Evolutionary conservation across 306 rosid genomes (phyloP).

Genomic region (Oemleria cerasiformis): DNA sequence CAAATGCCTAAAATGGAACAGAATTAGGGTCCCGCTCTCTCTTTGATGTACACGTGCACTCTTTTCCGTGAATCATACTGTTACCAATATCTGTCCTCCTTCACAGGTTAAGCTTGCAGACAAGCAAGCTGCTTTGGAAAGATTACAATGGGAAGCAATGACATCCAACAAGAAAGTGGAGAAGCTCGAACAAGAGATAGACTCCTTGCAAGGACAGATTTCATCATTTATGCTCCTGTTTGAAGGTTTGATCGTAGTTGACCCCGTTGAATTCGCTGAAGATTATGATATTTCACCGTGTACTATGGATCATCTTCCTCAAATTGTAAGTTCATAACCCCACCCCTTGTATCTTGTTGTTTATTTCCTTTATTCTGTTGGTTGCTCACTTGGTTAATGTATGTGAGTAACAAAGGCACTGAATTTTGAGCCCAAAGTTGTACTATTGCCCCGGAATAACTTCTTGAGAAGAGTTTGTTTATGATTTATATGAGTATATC

Average conservation of each 20-base stretch:
- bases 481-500: neutral
- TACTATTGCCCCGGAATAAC: no score
- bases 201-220: conserved; percentile 40
- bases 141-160: conserved; percentile 79
- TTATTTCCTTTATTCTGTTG: neutral
- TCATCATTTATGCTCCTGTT: conserved; percentile 51
- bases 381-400: neutral
- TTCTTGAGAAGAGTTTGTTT: neutral
- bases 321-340: conserved; percentile 34
- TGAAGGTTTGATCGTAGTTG: conserved; percentile 61
- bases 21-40: neutral
- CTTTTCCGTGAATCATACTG: neutral
- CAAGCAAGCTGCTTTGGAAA: conserved; percentile 93
- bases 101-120: conserved; percentile 89
- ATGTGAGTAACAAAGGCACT: neutral
- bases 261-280: conserved; percentile 17
- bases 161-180: conserved; percentile 55
- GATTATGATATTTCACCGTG: conserved; percentile 30
- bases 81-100: conserved; percentile 15
- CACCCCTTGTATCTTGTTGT: neutral
- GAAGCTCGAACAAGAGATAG: conserved; percentile 46
- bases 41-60: neutral
- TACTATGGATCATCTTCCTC: conserved; percentile 32
- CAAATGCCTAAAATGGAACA: neutral
- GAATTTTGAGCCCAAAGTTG: no score